These are phyloP conservation scores for Beta lomatogona DNA, from an alignment of 179 eudicot species.

Conservation along the genomic window DNA sequence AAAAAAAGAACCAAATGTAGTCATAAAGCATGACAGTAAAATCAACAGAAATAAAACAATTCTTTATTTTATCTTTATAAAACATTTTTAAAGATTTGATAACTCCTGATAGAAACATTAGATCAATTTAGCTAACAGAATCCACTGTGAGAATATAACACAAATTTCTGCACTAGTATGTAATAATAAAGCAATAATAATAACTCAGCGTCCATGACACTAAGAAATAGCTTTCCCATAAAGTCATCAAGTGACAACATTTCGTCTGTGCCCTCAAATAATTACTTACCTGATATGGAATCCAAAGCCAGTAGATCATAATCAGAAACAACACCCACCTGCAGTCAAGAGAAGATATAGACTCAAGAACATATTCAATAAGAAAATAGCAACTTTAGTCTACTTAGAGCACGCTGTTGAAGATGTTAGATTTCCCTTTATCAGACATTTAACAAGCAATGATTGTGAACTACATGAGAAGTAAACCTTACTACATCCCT, in stretches of 20 bases:
- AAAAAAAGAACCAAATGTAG: neutral
- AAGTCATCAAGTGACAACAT: neutral
- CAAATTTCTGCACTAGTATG: neutral
- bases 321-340: conserved; percentile 97
- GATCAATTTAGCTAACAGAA: neutral
- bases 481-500: neutral
- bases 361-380: conserved; percentile 8
- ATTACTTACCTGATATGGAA: conserved; percentile 67
- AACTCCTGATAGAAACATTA: neutral
- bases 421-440: neutral
- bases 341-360: conserved; percentile 32
- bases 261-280: conserved; percentile 1
- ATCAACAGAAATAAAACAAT: neutral
- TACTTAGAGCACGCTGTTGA: neutral
- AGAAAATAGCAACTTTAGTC: conserved; percentile 6
- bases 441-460: neutral
- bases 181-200: neutral
- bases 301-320: conserved; percentile 91
- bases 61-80: neutral
- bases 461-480: neutral
- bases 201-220: no score
- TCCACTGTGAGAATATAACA: neutral
- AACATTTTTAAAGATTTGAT: neutral
- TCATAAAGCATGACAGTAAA: neutral
- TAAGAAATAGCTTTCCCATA: neutral